Evolutionary conservation across 495 filamentous ascomycete genomes (phyloP).

Genomic region (Neurospora sp.): DNA sequence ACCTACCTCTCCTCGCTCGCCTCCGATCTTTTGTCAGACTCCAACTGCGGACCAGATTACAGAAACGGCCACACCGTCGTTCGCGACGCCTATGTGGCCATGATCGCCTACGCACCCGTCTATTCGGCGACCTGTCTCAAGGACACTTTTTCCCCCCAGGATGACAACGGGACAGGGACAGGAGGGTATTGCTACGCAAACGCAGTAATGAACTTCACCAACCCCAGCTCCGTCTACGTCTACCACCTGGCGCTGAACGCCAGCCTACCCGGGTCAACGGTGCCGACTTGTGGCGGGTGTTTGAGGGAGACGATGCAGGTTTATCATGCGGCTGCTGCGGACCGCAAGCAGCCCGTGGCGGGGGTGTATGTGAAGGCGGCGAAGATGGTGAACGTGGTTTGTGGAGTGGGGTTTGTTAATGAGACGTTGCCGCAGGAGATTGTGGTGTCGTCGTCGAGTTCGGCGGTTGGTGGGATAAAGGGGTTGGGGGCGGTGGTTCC

Average conservation of each 20-base stretch:
- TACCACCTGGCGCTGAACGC: conserved; percentile 79
- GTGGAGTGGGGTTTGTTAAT: conserved; percentile 54
- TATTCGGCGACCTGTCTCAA: conserved; percentile 70
- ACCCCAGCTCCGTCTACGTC: conserved; percentile 57
- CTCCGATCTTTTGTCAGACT: background rate
- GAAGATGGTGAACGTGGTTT: conserved; percentile 51
- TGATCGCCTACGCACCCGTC: conserved; percentile 61
- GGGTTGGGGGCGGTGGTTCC: background rate
- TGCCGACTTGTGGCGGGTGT: conserved; percentile 62
- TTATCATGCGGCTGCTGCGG: conserved; percentile 50
- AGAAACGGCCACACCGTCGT: conserved; percentile 55
- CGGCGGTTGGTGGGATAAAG: background rate
- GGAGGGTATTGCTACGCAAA: conserved; percentile 65
- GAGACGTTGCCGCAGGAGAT: conserved; percentile 41
- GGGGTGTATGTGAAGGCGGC: conserved; percentile 54
- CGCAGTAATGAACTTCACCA: conserved; percentile 64
- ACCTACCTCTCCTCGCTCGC: conserved; percentile 51
- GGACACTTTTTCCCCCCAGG: conserved; percentile 33
- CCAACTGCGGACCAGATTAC: conserved; percentile 67
- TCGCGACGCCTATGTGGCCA: conserved; percentile 50
- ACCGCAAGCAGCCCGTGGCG: conserved; percentile 46
- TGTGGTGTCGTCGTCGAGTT: background rate
- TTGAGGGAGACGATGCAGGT: conserved; percentile 59
- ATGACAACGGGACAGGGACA: no score
- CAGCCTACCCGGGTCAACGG: conserved; percentile 47